A percentile compares a stretch with the other conserved stretches of the same genome.
phyloP scores from a whole-genome alignment of 2,329 filamentous ascomycete species.

The Xylaria sp. region DNA sequence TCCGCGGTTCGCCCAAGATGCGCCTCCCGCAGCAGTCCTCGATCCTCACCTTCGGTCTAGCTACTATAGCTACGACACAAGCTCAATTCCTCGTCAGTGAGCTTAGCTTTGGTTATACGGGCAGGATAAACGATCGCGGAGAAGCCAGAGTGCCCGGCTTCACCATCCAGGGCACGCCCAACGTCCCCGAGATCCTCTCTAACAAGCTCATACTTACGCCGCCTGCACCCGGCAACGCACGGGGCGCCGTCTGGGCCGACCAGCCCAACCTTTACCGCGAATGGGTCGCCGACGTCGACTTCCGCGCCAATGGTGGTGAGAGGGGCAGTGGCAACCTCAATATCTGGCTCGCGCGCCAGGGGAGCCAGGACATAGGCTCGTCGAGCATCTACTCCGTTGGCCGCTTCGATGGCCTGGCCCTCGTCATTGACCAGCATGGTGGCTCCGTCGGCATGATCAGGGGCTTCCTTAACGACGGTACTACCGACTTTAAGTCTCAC shows the following conservation, averaged over 20 bases:
- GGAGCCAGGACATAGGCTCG: slow-evolving; percentile 71
- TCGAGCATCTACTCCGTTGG: slow-evolving; percentile 86
- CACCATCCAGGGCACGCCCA: slow-evolving; percentile 64
- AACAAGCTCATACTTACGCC: slow-evolving; percentile 94
- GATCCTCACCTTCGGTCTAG: slow-evolving; percentile 57
- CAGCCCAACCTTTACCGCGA: slow-evolving; percentile 68
- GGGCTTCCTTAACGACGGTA: slow-evolving; percentile 94
- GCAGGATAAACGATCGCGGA: slow-evolving; percentile 73
- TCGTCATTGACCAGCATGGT: slow-evolving; percentile 87
- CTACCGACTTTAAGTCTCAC: slow-evolving; percentile 79
- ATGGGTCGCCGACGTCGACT: slow-evolving; percentile 88
- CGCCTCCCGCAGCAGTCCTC: slow-evolving; percentile 52
- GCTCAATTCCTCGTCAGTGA: slow-evolving; percentile 77
- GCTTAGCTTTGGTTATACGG: slow-evolving; percentile 80
- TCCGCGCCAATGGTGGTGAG: slow-evolving; percentile 87
- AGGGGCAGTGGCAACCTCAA: slow-evolving; percentile 89
- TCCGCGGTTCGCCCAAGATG: slow-evolving; percentile 54
- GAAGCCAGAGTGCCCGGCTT: slow-evolving; percentile 66
- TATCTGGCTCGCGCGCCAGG: slow-evolving; percentile 86
- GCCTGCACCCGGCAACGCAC: slow-evolving; percentile 83
- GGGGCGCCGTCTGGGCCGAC: slow-evolving; percentile 85
- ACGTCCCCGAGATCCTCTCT: slow-evolving; percentile 74
- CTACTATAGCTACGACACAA: slow-evolving; percentile 59
- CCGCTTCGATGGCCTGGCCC: slow-evolving; percentile 88
- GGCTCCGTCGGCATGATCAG: slow-evolving; percentile 82